phyloP scores from a whole-genome alignment of 2,329 filamentous ascomycete species.

The Beauveria brongniartii region DNA sequence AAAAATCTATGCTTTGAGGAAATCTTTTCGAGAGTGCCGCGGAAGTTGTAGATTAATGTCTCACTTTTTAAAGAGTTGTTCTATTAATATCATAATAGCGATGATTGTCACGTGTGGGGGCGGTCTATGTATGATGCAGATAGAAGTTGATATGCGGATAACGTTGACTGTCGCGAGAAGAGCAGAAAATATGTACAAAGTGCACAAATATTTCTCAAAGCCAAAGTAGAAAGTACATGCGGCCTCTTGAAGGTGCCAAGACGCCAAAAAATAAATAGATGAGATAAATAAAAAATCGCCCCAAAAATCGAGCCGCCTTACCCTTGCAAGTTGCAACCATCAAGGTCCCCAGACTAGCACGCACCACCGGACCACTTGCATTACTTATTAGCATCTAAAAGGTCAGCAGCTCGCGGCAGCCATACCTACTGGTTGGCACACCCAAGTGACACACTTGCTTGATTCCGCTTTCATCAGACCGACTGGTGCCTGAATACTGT shows the following conservation, averaged over 20 bases:
- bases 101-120: too few species aligned
- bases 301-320: background rate
- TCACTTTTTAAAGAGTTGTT: too few species aligned
- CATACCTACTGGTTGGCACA: background rate
- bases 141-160: too few species aligned
- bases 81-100: too few species aligned
- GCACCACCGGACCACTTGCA: background rate
- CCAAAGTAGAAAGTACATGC: background rate
- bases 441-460: background rate
- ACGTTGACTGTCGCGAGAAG: too few species aligned
- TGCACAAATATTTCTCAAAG: too few species aligned
- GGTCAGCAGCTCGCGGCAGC: constrained; percentile 3
- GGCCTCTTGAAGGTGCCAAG: background rate
- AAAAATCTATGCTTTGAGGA: too few species aligned
- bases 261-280: background rate
- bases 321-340: background rate
- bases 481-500: background rate
- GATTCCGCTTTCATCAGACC: background rate
- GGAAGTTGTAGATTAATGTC: too few species aligned
- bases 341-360: constrained; percentile 4
- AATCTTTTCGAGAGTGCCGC: too few species aligned
- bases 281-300: background rate
- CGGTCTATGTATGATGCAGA: too few species aligned
- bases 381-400: constrained; percentile 1
- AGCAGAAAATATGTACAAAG: too few species aligned